Conservation (phyloP, 306 rosid species). For the Quercus agrifolia region DNA sequence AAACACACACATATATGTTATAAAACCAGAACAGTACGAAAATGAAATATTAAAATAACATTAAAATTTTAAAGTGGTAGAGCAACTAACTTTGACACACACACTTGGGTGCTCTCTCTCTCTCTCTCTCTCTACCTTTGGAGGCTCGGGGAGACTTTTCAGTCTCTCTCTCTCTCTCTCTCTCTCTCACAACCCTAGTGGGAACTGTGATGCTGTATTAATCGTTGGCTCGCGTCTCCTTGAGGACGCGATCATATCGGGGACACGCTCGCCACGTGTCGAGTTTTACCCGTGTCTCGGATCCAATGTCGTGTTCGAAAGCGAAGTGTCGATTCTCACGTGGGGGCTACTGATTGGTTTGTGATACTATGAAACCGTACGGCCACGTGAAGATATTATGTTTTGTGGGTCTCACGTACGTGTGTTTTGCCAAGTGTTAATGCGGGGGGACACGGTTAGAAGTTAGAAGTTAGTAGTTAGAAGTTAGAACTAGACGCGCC, state of each 20-base stretch:
- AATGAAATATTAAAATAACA: not conserved
- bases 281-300: not conserved
- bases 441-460: no score
- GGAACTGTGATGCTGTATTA: not conserved
- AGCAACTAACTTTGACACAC: slow-evolving; percentile 1
- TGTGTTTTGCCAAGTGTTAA: not conserved
- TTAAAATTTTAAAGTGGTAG: not conserved
- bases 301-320: slow-evolving; percentile 1
- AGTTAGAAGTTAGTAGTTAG: not conserved
- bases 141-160: not conserved
- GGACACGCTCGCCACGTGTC: slow-evolving; percentile 29
- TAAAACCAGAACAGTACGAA: not conserved
- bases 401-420: not conserved
- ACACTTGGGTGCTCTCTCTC: not conserved
- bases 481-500: not conserved
- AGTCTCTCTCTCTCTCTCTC: not conserved
- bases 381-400: slow-evolving; percentile 31
- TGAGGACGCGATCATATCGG: slow-evolving; percentile 10
- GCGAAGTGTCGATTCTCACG: slow-evolving; percentile 9
- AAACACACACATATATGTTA: no score
- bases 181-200: not conserved
- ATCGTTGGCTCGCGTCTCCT: not conserved
- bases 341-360: slow-evolving; percentile 17
- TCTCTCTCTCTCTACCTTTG: not conserved
- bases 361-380: not conserved